phyloP scores from a whole-genome alignment of 2,329 filamentous ascomycete species.

The Aspergillus sp. region DNA sequence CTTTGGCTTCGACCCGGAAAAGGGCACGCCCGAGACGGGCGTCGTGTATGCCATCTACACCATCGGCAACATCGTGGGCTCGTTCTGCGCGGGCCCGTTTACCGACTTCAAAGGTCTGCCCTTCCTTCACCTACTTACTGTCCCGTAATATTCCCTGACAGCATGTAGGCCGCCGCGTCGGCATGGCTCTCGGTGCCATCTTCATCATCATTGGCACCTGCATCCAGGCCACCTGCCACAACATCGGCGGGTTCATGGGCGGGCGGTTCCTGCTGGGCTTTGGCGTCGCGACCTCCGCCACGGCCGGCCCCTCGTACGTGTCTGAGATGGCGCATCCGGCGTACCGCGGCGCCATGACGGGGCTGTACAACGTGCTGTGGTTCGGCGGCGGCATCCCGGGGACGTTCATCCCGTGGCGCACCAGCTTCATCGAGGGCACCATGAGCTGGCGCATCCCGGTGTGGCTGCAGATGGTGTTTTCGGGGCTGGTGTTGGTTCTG shows the following conservation, averaged over 20 bases:
- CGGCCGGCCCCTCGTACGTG: conserved; percentile 33
- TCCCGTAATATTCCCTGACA: neutral
- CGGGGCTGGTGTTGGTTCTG: conserved; percentile 47
- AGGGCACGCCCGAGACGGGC: conserved; percentile 44
- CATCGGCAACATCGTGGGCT: conserved; percentile 50
- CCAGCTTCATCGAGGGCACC: conserved; percentile 37
- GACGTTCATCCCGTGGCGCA: conserved; percentile 48
- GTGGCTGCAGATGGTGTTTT: conserved; percentile 51
- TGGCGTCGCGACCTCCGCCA: conserved; percentile 27
- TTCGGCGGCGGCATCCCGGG: conserved; percentile 50
- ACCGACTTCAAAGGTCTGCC: conserved; percentile 37
- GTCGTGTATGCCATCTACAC: conserved; percentile 52
- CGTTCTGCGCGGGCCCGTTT: conserved; percentile 45
- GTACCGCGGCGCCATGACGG: conserved; percentile 39
- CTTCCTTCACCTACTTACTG: neutral
- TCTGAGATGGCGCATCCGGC: conserved; percentile 39
- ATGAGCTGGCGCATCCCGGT: conserved; percentile 61
- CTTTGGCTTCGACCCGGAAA: conserved; percentile 40
- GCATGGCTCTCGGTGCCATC: conserved; percentile 27
- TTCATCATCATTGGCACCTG: conserved; percentile 27
- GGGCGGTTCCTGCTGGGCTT: conserved; percentile 33
- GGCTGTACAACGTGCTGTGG: conserved; percentile 43
- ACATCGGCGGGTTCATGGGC: conserved; percentile 28
- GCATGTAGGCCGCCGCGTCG: conserved; percentile 23
- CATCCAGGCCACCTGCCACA: conserved; percentile 26